Base-by-base conservation (phyloP, 2,329 filamentous ascomycete species). In the Ophiostoma piceae region DNA sequence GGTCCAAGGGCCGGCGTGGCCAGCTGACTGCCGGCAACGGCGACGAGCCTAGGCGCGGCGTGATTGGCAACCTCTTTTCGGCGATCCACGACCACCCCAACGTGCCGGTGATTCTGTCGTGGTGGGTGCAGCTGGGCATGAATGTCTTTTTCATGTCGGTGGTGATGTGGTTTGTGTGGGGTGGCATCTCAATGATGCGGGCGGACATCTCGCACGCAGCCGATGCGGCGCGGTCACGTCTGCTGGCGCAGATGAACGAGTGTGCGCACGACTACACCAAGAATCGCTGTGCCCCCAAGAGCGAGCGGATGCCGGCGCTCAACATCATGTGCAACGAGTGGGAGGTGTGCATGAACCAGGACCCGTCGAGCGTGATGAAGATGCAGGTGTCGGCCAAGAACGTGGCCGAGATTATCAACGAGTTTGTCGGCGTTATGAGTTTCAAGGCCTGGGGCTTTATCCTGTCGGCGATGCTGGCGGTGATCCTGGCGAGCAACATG, bases 371-470 rank as follows among this genome's bases (percentile, higher is more conserved):
- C 70, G 88, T 97, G 70, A 93, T 92, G 74, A 85, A 90, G 51
- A 90, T 94, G 60, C 90, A 89, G 75, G 88, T 97, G 54, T 92
- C 90, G 22, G 94, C 92, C 5, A 90, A 92, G 76, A 95, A 94
- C 35, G 91, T 97, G 77, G 94, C 94, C 0, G 88, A 92, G 76
- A 96, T 99, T 57, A 90, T 98, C 79, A 97, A 98, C 77, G 90
- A 90, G 75, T 97, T 98, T 78, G 89, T 96, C 4, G 92, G 96
- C 75, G 89, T 92, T 6, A 94, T 98, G 79, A 92, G 90, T 73
- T 90, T 92, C 79, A 97, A 97, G 79, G 84, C 85, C 11, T 85
- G 84, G 80, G 81, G 81, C 1, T 85, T 87, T 72, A 80, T 87
- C 70, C 77, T 85, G 14, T 79, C 83, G 1, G 78, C 84, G 2